Percentiles rank a stretch among this genome's conserved stretches.
Evolutionary conservation across 2,329 filamentous ascomycete species (phyloP).

Genomic region (Ceratocystis eucalypticola): DNA sequence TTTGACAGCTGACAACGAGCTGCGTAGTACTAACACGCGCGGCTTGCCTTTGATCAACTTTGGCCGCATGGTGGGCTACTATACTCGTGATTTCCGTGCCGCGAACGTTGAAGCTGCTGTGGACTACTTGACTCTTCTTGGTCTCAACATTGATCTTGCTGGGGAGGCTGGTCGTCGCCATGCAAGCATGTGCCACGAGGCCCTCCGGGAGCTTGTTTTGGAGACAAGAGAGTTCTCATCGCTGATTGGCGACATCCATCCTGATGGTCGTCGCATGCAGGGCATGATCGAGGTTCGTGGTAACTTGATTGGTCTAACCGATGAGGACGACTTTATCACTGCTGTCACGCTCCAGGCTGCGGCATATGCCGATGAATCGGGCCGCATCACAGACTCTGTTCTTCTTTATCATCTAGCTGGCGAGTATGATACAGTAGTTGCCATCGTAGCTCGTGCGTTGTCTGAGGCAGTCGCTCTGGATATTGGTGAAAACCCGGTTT

Average conservation of each 20-base stretch:
- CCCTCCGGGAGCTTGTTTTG: slow-evolving; percentile 83
- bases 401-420: slow-evolving; percentile 87
- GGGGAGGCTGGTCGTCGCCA: slow-evolving; percentile 65
- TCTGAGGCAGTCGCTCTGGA: slow-evolving; percentile 82
- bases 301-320: slow-evolving; percentile 62
- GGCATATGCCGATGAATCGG: slow-evolving; percentile 84
- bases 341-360: slow-evolving; percentile 90
- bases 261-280: slow-evolving; percentile 70
- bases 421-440: slow-evolving; percentile 88
- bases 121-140: slow-evolving; percentile 85
- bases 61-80: slow-evolving; percentile 82
- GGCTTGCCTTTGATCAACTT: slow-evolving; percentile 80
- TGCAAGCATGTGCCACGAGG: slow-evolving; percentile 75
- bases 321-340: slow-evolving; percentile 72
- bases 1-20: slow-evolving; percentile 56
- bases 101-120: slow-evolving; percentile 80
- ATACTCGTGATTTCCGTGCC: slow-evolving; percentile 89
- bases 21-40: slow-evolving; percentile 52
- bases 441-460: slow-evolving; percentile 76
- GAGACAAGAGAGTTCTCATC: slow-evolving; percentile 94
- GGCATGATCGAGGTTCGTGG: slow-evolving; percentile 81
- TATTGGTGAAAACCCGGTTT: slow-evolving; percentile 66
- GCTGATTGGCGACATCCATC: slow-evolving; percentile 78
- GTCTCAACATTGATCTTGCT: slow-evolving; percentile 72
- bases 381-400: slow-evolving; percentile 83